These are phyloP conservation scores for Allantophomopsis cytisporea DNA, from an alignment of 2,329 filamentous ascomycete species.

Conservation along the genomic window DNA sequence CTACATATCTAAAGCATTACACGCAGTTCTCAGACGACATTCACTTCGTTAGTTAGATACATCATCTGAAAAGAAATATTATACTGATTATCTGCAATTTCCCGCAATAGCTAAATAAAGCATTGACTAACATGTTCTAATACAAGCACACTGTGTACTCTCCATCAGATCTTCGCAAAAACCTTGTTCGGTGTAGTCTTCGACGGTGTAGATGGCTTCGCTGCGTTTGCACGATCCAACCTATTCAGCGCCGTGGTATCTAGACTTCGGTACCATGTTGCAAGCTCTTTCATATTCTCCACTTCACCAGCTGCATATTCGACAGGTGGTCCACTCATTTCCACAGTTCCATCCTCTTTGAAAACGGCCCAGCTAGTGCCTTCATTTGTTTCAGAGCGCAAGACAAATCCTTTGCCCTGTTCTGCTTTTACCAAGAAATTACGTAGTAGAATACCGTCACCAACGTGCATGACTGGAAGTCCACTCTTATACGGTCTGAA, in stretches of 20 bases:
- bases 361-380: conserved; percentile 50
- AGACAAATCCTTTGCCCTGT: conserved; percentile 38
- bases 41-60: too few species aligned
- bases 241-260: conserved; percentile 31
- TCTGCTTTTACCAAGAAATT: conserved; percentile 39
- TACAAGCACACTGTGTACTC: too few species aligned
- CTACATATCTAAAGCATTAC: too few species aligned
- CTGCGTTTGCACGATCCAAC: conserved; percentile 31
- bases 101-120: too few species aligned
- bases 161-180: too few species aligned
- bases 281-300: conserved; percentile 24
- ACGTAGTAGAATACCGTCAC: conserved; percentile 44
- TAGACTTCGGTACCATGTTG: conserved; percentile 27
- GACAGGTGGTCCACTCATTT: conserved; percentile 46
- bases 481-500: conserved; percentile 43
- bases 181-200: too few species aligned
- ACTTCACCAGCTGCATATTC: conserved; percentile 39
- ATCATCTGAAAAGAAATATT: too few species aligned
- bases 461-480: conserved; percentile 37
- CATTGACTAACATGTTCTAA: too few species aligned
- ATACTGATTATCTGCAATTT: too few species aligned
- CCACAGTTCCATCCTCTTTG: conserved; percentile 23
- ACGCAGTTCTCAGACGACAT: too few species aligned
- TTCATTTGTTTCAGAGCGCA: conserved; percentile 32
- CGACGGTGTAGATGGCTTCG: conserved; percentile 4